Conservation (phyloP, 2,329 filamentous ascomycete genomes). For the Colletotrichum tropicicola region DNA sequence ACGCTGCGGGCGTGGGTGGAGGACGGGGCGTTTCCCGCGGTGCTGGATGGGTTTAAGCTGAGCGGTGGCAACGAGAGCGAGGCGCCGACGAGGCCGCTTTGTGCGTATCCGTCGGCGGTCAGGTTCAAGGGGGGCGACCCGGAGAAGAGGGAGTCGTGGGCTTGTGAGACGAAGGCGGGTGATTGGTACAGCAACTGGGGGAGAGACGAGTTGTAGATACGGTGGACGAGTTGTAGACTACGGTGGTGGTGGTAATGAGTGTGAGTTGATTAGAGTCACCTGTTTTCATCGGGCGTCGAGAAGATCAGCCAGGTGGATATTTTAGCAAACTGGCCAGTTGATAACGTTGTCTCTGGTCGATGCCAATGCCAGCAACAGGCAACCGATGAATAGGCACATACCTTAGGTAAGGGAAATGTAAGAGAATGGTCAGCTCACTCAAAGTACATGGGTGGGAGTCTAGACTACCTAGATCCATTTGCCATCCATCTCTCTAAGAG, state of each 20-base stretch:
- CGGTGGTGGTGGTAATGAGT: not conserved
- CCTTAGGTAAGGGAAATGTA: too few relatives aligned
- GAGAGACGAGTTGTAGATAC: not conserved
- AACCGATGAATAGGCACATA: too few relatives aligned
- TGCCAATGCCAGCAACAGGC: too few relatives aligned
- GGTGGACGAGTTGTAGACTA: not conserved
- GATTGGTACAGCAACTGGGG: conserved; percentile 1
- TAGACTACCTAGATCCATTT: too few relatives aligned
- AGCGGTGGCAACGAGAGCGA: conserved; percentile 24
- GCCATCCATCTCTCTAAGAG: too few relatives aligned
- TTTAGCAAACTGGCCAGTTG: too few relatives aligned
- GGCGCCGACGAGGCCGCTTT: conserved; percentile 22
- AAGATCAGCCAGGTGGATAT: too few relatives aligned
- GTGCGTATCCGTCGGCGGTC: conserved; percentile 13
- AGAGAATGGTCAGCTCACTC: too few relatives aligned
- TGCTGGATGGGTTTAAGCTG: conserved; percentile 19
- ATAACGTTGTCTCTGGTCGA: too few relatives aligned
- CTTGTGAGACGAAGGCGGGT: conserved; percentile 2
- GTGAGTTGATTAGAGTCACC: too few relatives aligned
- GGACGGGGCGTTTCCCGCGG: conserved; percentile 1
- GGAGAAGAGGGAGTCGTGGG: conserved; percentile 7
- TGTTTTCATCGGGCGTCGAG: too few relatives aligned
- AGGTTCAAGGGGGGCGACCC: conserved; percentile 18
- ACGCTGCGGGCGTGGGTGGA: conserved; percentile 27
- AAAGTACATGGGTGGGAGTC: too few relatives aligned